These are phyloP conservation scores for Sextonia rubra DNA, from an alignment of 164 flowering plant genomes.

Conservation along the genomic window DNA sequence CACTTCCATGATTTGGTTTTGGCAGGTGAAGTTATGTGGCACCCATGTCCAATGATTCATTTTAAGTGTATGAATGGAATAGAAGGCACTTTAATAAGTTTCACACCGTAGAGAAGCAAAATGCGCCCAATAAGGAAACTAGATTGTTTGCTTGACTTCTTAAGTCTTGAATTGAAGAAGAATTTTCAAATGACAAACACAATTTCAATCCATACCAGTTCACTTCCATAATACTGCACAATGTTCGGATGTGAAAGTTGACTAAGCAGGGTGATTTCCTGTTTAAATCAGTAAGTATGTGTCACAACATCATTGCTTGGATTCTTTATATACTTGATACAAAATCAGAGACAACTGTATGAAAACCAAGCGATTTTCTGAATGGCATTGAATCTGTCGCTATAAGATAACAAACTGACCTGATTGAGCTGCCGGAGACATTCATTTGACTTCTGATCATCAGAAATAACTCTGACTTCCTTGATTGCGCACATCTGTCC, in stretches of 20 bases:
- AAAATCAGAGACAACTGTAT: neutral
- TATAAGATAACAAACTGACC: conserved; percentile 29
- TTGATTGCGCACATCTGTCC: conserved; percentile 97
- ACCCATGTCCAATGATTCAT: no score
- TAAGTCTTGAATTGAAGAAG: neutral
- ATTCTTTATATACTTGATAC: neutral
- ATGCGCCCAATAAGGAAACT: neutral
- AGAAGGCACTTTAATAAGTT: neutral
- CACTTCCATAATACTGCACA: conserved; percentile 85
- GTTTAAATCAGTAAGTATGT: conserved; percentile 20
- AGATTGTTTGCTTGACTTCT: neutral
- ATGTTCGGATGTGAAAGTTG: conserved; percentile 83
- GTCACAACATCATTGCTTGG: neutral
- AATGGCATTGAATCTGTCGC: neutral
- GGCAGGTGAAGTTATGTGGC: no score
- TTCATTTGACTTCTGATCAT: conserved; percentile 78
- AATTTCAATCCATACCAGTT: conserved; percentile 48
- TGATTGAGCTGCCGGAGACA: conserved; percentile 83
- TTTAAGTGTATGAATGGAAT: neutral
- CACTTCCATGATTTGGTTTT: no score
- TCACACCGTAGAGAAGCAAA: neutral
- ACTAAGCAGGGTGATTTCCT: conserved; percentile 87
- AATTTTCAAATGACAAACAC: neutral
- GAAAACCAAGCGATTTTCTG: neutral
- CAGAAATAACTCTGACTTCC: conserved; percentile 72